Conservation (phyloP, 2,329 filamentous ascomycete species). For the Pseudogymnoascus sp. region DNA sequence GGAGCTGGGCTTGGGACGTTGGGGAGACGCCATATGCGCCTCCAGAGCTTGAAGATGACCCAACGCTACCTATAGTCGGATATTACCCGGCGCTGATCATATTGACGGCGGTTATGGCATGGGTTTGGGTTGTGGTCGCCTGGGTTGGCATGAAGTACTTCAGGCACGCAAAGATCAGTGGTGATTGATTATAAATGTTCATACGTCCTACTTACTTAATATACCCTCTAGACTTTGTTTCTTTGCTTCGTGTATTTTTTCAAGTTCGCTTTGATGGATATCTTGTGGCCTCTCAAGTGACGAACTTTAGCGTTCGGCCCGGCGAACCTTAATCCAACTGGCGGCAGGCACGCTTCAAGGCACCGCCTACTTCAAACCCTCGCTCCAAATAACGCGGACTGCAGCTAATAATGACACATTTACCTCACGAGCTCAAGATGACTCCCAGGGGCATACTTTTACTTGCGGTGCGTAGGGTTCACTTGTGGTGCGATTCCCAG, state of each 20-base stretch:
- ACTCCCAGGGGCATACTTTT: neutral
- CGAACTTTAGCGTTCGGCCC: neutral
- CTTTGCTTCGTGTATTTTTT: neutral
- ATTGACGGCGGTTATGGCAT: conserved; percentile 90
- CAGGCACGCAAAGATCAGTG: conserved; percentile 78
- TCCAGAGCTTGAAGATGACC: conserved; percentile 90
- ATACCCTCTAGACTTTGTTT: conserved; percentile 5
- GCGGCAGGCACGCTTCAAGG: neutral
- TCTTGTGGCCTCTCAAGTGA: neutral
- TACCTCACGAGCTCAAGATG: neutral
- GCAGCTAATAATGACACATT: neutral
- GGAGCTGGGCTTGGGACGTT: conserved; percentile 99
- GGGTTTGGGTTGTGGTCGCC: conserved; percentile 96
- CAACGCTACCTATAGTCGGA: conserved; percentile 87
- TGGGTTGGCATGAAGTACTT: conserved; percentile 99
- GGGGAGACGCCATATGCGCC: conserved; percentile 93
- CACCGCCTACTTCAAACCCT: neutral
- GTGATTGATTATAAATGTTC: conserved; percentile 1
- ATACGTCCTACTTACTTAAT: conserved; percentile 7
- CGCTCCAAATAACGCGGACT: neutral
- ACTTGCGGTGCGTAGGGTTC: neutral
- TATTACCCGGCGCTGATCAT: conserved; percentile 96
- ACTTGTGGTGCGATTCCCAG: neutral
- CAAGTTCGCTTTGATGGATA: neutral
- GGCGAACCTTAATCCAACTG: neutral